Percentiles rank a stretch among this genome's conserved stretches.
Conservation (phyloP, 1,284 basidiomycete species). For the Boletellus deceptivus region DNA sequence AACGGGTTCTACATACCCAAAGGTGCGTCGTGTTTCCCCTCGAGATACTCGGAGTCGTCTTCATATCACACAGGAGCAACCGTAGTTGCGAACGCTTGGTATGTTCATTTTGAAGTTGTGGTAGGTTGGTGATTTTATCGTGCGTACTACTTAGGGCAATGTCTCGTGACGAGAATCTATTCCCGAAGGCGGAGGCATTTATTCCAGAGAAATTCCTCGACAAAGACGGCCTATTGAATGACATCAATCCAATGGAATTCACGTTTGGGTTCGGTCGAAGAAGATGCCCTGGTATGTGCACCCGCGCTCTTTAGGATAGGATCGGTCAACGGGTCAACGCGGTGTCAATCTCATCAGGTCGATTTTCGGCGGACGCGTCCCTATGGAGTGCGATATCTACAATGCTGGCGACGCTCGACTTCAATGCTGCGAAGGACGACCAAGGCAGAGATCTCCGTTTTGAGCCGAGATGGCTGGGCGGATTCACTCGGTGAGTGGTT, state of each 20-base stretch:
- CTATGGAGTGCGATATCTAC: neutral
- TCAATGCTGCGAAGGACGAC: neutral
- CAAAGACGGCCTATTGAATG: neutral
- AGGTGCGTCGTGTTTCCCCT: conserved; percentile 3
- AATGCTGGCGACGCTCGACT: neutral
- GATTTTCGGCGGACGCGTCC: neutral
- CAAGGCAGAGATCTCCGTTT: neutral
- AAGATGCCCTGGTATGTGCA: neutral
- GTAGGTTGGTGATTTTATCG: neutral
- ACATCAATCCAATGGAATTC: neutral
- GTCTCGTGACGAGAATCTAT: neutral
- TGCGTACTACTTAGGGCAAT: neutral
- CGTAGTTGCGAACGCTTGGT: conserved; percentile 16
- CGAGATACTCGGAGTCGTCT: neutral
- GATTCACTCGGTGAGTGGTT: neutral
- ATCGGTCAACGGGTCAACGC: neutral
- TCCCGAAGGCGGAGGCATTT: neutral
- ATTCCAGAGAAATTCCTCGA: neutral
- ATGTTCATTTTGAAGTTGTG: conserved; percentile 1
- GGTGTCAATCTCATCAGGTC: neutral
- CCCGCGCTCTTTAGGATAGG: too few species aligned
- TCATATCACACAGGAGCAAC: conserved; percentile 5
- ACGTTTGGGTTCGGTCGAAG: neutral
- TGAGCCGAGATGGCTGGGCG: neutral
- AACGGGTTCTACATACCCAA: conserved; percentile 19